Base-by-base conservation (phyloP, 495 filamentous ascomycete species). In the Penicillium diatomitis region DNA sequence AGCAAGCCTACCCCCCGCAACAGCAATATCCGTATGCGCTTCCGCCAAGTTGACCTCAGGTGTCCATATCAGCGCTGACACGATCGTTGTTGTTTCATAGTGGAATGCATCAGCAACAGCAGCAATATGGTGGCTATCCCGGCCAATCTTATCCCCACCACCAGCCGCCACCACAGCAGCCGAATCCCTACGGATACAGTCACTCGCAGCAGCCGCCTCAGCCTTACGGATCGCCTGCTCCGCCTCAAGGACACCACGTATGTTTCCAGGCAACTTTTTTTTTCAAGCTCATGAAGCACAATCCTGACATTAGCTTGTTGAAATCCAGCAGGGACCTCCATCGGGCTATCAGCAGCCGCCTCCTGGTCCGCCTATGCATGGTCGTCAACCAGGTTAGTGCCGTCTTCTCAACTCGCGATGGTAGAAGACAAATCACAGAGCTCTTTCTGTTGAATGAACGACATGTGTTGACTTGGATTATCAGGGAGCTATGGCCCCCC, bases 101-200 rank as follows among this genome's bases (percentile, higher is more conserved):
- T 38, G 57, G 53, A 28, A 66, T 65, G 64, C 56, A 63, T 49
- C 64, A 62, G 28, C 69, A 63, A 20, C 64, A 65, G 40, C 59
- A 60, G 46, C 62, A 65, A 32, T 74, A 73, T 40, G 64, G 65
- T 46, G 72, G 71, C 20, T 76, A 76, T 53, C 74, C 74, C 11
- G 71, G 71, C 47, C 73, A 74, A 52, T 64, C 60, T 33, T 71
- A 73, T 47, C 71, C 68, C 44, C 71, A 73, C 41, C 66, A 71
- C 44, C 54, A 54, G 9, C 67, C 54, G n/a, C 57, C 61, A 44
- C 65, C 62, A 38, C 60, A 61, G 46, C 63, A 60, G 12, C 55
- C 60, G 51, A 72, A 72, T 51, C 69, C 65, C 2, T 76, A 76
- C 49, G 66, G 63, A 54, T 77, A 76, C 56, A 61, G 65, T 34